Evolutionary conservation across 2,329 filamentous ascomycete species (phyloP), one percentile per base, ranked within the genome.

Genomic region (Onygenales sp.): DNA sequence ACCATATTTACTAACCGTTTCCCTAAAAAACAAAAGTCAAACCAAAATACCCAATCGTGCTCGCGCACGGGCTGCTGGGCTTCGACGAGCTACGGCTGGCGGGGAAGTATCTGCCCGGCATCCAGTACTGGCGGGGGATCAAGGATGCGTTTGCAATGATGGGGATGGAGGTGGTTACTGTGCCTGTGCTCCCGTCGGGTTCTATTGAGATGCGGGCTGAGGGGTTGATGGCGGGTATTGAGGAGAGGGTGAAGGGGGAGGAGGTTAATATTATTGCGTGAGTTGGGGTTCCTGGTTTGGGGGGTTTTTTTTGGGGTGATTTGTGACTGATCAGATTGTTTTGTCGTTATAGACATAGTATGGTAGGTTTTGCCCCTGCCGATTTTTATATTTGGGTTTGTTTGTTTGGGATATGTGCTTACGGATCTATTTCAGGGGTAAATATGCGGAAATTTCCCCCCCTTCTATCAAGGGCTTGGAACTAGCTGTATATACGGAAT

Each of bases 51-150:
- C 79, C 81, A 2, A 77, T 85, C 51, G 76, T 85, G 48, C 77
- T 85, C 8, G 82, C 82, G 4, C 82, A 85, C 66, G 82, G 82
- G n/a, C 72, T 85, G 9, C 68, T 85, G 17, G 82, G 82, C n/a
- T 85, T 85, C 63, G 79, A 83, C 58, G 80, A 84, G 62, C 65
- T 84, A 8, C 78, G 74, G 13, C 68, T 82, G 4, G 78, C 73
- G 2, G 80, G 81, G 0, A 65, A 67, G 10, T 69, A 71, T 39
- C 64, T 83, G 5, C 82, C 81, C 0, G 78, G 79, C 0, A 72
- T 85, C 21, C 76, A 82, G 52, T 85, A 85, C 63, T 85, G 82
- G 82, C 75, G 81, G 44, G 82, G 82, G 1, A 84, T 85, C 37
- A 77, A 72, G 32, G 78, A 84, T 59, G 81, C 80, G 6, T 63